A percentile compares a stretch with the other conserved stretches of the same genome.
These are phyloP conservation scores for Fallopia convolvulus DNA, from an alignment of 148 eudicot species.

Conservation along the genomic window DNA sequence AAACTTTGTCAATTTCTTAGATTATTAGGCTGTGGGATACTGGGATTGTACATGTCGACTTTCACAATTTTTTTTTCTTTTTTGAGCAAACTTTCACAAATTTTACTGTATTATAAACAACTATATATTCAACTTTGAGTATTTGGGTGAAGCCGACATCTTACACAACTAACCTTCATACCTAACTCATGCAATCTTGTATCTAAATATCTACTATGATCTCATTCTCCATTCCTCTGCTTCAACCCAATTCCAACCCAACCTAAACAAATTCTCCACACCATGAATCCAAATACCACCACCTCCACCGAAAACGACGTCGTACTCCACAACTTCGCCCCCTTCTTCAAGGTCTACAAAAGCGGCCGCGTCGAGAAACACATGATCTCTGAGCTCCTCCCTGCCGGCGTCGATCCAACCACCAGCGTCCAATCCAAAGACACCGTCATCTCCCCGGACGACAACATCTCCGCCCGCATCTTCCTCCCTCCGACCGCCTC, in stretches of 20 bases:
- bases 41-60: too few relatives aligned
- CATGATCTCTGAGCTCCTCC: constrained; percentile 18
- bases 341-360: constrained; percentile 23
- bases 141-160: too few relatives aligned
- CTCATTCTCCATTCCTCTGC: neutral
- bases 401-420: constrained; percentile 23
- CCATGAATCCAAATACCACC: neutral
- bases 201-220: neutral
- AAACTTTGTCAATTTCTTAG: too few relatives aligned
- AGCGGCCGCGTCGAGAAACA: constrained; percentile 32
- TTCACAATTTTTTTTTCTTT: too few relatives aligned
- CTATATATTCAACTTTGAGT: too few relatives aligned
- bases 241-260: neutral
- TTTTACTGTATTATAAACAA: too few relatives aligned
- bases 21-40: too few relatives aligned
- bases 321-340: constrained; percentile 13
- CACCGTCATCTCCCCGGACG: constrained; percentile 15
- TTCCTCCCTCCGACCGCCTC: constrained; percentile 25
- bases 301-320: constrained; percentile 7
- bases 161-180: neutral
- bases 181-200: neutral
- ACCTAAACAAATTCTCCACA: neutral
- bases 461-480: constrained; percentile 23
- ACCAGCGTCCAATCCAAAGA: constrained; percentile 38
- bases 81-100: too few relatives aligned